Conservation (phyloP, 257 asterid species). For the Fraxinus excelsior region DNA sequence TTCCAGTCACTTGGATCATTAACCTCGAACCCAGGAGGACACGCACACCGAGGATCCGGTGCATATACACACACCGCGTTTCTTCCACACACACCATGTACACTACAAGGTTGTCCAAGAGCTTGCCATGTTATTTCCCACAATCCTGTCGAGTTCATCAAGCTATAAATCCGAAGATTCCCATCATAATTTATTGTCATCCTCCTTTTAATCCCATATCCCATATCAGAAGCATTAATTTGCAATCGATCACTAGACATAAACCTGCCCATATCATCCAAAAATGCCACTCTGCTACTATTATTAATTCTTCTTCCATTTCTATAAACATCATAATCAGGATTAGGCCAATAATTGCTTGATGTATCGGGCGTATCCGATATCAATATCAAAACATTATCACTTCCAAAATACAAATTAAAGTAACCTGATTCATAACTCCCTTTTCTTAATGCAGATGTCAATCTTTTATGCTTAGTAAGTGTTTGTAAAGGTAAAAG, state of each 20-base stretch:
- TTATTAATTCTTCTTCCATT: conserved; percentile 64
- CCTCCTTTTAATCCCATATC: conserved; percentile 54
- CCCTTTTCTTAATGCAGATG: conserved; percentile 44
- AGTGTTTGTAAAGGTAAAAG: conserved; percentile 60
- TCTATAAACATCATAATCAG: conserved; percentile 26
- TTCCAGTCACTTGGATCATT: conserved; percentile 50
- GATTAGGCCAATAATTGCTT: conserved; percentile 67
- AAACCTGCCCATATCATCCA: conserved; percentile 56
- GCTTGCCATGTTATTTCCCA: conserved; percentile 74
- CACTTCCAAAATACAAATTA: conserved; percentile 57
- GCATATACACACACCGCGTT: conserved; percentile 56
- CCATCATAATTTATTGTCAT: conserved; percentile 66
- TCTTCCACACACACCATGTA: conserved; percentile 66
- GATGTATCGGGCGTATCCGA: conserved; percentile 63
- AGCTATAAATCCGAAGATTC: conserved; percentile 63
- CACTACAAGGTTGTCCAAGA: conserved; percentile 46
- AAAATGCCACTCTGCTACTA: conserved; percentile 57
- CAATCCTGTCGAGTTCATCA: conserved; percentile 49
- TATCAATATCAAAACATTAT: conserved; percentile 47
- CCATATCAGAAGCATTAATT: conserved; percentile 55
- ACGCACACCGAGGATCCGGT: conserved; percentile 43
- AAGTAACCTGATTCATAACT: conserved; percentile 56
- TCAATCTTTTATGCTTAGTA: conserved; percentile 53
- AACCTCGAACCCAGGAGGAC: conserved; percentile 58
- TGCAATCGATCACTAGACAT: conserved; percentile 54